Percentiles rank a stretch among this genome's conserved stretches.
phyloP scores from a whole-genome alignment of 2,329 filamentous ascomycete genomes.

The Hypoxylon sp. region DNA sequence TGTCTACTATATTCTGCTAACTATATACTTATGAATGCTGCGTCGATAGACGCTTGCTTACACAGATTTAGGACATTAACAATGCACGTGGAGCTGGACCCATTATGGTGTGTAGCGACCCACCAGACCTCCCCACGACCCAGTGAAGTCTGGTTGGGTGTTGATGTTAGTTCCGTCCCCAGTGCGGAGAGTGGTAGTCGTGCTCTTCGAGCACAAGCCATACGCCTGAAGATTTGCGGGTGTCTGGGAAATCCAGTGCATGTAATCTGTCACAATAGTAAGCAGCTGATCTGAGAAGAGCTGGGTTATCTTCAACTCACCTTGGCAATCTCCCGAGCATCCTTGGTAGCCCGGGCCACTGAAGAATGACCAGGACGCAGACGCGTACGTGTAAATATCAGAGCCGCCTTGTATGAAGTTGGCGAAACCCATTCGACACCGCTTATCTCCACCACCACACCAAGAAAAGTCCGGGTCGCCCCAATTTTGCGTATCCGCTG shows the following conservation, averaged over 20 bases:
- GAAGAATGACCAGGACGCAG: constrained; percentile 63
- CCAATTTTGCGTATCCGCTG: constrained; percentile 55
- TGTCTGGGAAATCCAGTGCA: constrained; percentile 59
- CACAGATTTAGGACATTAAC: constrained; percentile 20
- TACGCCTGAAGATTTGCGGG: constrained; percentile 59
- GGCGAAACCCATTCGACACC: constrained; percentile 61
- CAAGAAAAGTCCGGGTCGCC: constrained; percentile 61
- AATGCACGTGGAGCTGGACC: constrained; percentile 19
- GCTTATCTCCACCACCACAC: constrained; percentile 56
- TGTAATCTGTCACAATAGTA: constrained; percentile 49
- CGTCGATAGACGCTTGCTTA: constrained; percentile 27
- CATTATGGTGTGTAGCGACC: constrained; percentile 56
- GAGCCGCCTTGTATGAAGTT: constrained; percentile 61
- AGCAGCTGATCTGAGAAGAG: constrained; percentile 25
- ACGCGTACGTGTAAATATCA: constrained; percentile 59
- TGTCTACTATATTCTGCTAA: constrained; percentile 9
- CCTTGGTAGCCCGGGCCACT: constrained; percentile 57
- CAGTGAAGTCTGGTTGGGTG: constrained; percentile 54
- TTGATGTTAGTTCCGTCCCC: constrained; percentile 55
- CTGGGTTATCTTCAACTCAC: constrained; percentile 52
- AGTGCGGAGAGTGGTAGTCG: constrained; percentile 55
- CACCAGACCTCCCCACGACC: constrained; percentile 58
- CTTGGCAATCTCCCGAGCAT: constrained; percentile 54
- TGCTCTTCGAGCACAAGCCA: constrained; percentile 60
- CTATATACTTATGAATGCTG: constrained; percentile 28